These are phyloP conservation scores for Selaginella tamariscina DNA, from an alignment of 75 land plant genomes.

Conservation along the genomic window DNA sequence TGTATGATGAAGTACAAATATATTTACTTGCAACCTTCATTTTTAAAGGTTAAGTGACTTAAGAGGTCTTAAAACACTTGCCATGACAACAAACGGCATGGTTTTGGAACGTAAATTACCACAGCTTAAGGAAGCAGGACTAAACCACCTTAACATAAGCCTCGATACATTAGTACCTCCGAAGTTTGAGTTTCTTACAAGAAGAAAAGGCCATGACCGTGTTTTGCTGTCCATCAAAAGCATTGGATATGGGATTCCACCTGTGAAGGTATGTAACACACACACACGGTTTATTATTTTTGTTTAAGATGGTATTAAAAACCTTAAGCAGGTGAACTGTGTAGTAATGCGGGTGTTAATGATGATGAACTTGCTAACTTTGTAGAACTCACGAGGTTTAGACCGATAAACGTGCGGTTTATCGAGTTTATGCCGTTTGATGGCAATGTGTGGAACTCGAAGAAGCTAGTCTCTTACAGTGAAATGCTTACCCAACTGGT, in stretches of 20 bases:
- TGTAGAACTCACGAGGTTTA: slow-evolving; percentile 70
- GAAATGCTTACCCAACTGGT: slow-evolving; percentile 83
- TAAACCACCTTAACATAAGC: slow-evolving; percentile 68
- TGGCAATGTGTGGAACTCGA: slow-evolving; percentile 97
- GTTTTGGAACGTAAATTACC: slow-evolving; percentile 73
- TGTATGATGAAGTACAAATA: no score
- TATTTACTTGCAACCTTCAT: no score
- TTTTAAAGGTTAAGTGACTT: slow-evolving; percentile 40
- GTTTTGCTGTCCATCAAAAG: slow-evolving; percentile 74
- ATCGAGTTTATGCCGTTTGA: slow-evolving; percentile 99
- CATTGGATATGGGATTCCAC: slow-evolving; percentile 72
- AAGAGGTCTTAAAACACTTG: slow-evolving; percentile 63
- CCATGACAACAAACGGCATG: slow-evolving; percentile 91
- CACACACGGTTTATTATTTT: neutral
- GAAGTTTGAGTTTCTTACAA: slow-evolving; percentile 86
- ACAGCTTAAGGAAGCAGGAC: slow-evolving; percentile 59
- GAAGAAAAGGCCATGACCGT: slow-evolving; percentile 78
- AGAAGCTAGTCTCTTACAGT: slow-evolving; percentile 85
- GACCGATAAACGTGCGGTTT: slow-evolving; percentile 78
- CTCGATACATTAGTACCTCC: slow-evolving; percentile 92
- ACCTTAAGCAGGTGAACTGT: slow-evolving; percentile 63
- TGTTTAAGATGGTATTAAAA: neutral
- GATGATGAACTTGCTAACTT: slow-evolving; percentile 97
- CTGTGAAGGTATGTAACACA: slow-evolving; percentile 53
- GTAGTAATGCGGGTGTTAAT: slow-evolving; percentile 95